phyloP scores from a whole-genome alignment of 2,329 filamentous ascomycete species.

The Penicillium sp. region DNA sequence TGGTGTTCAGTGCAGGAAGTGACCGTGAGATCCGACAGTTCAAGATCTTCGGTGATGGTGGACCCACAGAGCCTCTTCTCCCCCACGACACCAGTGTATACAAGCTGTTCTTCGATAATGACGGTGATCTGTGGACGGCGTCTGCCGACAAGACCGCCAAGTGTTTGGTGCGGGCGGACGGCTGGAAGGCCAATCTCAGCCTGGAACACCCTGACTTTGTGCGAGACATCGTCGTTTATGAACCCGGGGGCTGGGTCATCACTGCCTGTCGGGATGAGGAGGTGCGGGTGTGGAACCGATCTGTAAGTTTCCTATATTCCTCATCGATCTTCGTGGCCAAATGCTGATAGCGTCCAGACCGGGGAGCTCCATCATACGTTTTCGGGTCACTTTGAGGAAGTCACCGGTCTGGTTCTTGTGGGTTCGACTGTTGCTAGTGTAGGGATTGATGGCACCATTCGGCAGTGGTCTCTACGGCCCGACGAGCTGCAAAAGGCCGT shows the following conservation, averaged over 20 bases:
- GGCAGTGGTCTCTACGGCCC: conserved; percentile 71
- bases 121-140: conserved; percentile 81
- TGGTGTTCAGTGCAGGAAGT: conserved; percentile 74
- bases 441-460: conserved; percentile 82
- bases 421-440: conserved; percentile 64
- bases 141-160: conserved; percentile 86
- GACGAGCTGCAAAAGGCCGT: conserved; percentile 55
- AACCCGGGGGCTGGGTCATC: conserved; percentile 68
- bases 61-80: conserved; percentile 58
- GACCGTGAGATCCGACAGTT: conserved; percentile 73
- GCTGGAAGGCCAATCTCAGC: conserved; percentile 66
- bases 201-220: conserved; percentile 86
- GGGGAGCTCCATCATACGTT: conserved; percentile 70
- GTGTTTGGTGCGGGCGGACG: conserved; percentile 63
- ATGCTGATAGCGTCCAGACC: conserved; percentile 44
- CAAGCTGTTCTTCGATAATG: conserved; percentile 65
- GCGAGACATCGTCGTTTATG: conserved; percentile 66
- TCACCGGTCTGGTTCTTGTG: conserved; percentile 71
- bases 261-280: conserved; percentile 90
- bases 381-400: conserved; percentile 85
- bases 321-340: neutral
- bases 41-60: conserved; percentile 28
- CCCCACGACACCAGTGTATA: conserved; percentile 92
- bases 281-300: conserved; percentile 78
- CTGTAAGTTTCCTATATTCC: conserved; percentile 31